Evolutionary conservation across 331 rosid genomes (phyloP), one percentile per base, ranked within the genome.

Genomic region (Rhamnella rubrinervis): DNA sequence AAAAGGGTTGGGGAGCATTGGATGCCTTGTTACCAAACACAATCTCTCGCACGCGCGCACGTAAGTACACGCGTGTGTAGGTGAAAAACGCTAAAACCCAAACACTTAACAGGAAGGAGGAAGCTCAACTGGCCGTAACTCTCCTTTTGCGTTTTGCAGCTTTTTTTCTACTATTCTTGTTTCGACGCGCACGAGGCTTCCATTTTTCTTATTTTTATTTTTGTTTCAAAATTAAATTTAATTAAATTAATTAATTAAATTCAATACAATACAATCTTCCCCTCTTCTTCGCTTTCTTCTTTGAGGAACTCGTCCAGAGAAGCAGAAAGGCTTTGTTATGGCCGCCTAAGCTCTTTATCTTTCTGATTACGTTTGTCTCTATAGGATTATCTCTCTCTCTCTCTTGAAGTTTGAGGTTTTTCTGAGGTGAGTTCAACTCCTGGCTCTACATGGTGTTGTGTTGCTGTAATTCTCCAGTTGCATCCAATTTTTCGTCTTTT

Each of bases 391-490:
- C 57, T 38, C 53, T 67, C 64, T 55, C 57, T 35, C 76, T 64
- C 61, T 77, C 58, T 19, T 14, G 59, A 46, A 65, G 71, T 68
- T 68, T 23, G 18, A 62, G 67, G 66, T 47, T 59, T 40, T 20
- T 66, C 75, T 12, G 17, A 76, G 95, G 98, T 88, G 73, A 71
- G 85, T 52, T 66, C 67, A 6, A 7, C 68, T 31, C 44, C 55
- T 49, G 51, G 25, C 13, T 58, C 3, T 35, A 9, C 5, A 20
- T 68, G 37, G 26, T 14, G 15, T 40, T 19, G 51, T 14, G 15
- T 40, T 19, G 51, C 1, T 46, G 58, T 73, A 6, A 59, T 76
- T 40, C 13, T 25, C 52, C 63, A 60, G 13, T 37, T 58, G 61
- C 26, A 50, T 75, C 20, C 50, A 59, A 41, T 77, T 68, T 59